Evolutionary conservation across 2,329 filamentous ascomycete species (phyloP).

Genomic region (Chaetomiaceae sp.): DNA sequence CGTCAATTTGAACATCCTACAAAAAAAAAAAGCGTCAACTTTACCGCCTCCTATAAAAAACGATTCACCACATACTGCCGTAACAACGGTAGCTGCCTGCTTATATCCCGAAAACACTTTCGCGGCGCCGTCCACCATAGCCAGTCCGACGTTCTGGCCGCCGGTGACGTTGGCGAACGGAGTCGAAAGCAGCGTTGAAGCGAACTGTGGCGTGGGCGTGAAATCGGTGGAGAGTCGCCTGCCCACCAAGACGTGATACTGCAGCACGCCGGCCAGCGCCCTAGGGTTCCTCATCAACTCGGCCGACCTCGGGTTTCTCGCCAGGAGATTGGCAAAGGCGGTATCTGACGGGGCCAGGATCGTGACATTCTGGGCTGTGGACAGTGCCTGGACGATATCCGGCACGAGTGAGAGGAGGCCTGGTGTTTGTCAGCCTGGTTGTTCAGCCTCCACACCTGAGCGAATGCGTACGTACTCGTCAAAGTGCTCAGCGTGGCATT

Average conservation of each 20-base stretch:
- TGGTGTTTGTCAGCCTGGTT: neutral
- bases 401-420: constrained; percentile 30
- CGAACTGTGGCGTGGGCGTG: constrained; percentile 33
- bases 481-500: constrained; percentile 27
- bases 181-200: constrained; percentile 44
- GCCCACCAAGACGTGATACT: constrained; percentile 56
- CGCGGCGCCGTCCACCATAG: constrained; percentile 15
- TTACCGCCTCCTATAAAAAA: neutral
- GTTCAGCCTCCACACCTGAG: neutral
- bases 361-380: constrained; percentile 43
- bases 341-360: constrained; percentile 53
- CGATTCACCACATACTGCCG: constrained; percentile 11
- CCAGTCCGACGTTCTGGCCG: constrained; percentile 48
- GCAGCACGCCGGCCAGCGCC: constrained; percentile 19
- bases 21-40: neutral
- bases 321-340: constrained; percentile 40
- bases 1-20: constrained; percentile 39
- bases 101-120: constrained; percentile 23
- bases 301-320: constrained; percentile 30
- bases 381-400: constrained; percentile 18
- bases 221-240: constrained; percentile 36
- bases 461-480: constrained; percentile 21
- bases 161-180: constrained; percentile 55
- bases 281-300: constrained; percentile 40
- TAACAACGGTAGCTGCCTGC: constrained; percentile 17